A percentile compares a stretch with the other conserved stretches of the same genome.
phyloP scores from a whole-genome alignment of 768 basidiomycete genomes.

The Naematelia aurantialba region DNA sequence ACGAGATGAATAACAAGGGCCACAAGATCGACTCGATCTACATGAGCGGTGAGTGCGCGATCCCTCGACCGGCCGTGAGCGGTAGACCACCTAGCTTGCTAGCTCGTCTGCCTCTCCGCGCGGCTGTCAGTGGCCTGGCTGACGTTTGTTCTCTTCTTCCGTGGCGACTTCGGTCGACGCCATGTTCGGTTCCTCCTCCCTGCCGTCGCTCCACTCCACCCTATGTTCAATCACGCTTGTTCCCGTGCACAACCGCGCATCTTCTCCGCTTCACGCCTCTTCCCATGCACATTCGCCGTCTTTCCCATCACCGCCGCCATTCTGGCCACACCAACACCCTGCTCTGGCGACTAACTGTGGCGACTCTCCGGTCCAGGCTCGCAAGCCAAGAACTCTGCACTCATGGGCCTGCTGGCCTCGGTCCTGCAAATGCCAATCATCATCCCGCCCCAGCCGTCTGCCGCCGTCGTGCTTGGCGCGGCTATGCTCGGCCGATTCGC shows the following conservation, averaged over 20 bases:
- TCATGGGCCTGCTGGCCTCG: slow-evolving; percentile 88
- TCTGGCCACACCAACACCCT: too few relatives aligned
- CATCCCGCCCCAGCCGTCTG: slow-evolving; percentile 68
- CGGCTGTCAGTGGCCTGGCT: too few relatives aligned
- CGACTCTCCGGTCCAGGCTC: too few relatives aligned
- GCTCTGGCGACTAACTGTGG: too few relatives aligned
- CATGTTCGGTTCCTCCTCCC: too few relatives aligned
- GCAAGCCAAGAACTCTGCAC: slow-evolving; percentile 79
- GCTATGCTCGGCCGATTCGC: slow-evolving; percentile 93
- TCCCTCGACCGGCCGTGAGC: not conserved
- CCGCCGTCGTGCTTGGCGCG: slow-evolving; percentile 84
- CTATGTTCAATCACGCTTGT: not conserved
- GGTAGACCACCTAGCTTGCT: too few relatives aligned
- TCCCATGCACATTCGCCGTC: too few relatives aligned
- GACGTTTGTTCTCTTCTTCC: too few relatives aligned
- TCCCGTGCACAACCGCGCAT: not conserved
- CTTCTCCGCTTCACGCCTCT: not conserved
- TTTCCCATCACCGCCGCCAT: too few relatives aligned
- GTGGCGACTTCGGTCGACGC: too few relatives aligned
- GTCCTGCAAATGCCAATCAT: slow-evolving; percentile 77
- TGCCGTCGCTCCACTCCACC: not conserved
- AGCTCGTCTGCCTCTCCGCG: too few relatives aligned
- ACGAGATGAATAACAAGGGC: slow-evolving; percentile 79
- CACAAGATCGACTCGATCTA: slow-evolving; percentile 79
- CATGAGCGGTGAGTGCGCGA: slow-evolving; percentile 59